These are phyloP conservation scores for Sclerotinia glacialis DNA, from an alignment of 2,329 filamentous ascomycete genomes.

Conservation along the genomic window DNA sequence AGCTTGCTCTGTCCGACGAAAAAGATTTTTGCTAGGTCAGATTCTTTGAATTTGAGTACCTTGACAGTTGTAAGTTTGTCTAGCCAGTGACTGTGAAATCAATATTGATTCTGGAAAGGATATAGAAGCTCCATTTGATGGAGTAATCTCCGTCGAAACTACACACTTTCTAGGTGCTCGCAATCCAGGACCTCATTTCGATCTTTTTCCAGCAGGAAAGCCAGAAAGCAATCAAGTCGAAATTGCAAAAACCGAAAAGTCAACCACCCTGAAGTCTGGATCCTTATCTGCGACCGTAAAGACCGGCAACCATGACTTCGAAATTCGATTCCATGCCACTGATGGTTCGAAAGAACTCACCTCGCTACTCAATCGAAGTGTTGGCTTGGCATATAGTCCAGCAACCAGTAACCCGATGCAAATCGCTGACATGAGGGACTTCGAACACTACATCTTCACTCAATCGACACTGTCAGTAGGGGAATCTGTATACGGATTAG, in stretches of 20 bases:
- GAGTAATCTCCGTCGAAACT: conserved; percentile 57
- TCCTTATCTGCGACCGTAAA: conserved; percentile 52
- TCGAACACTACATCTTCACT: conserved; percentile 56
- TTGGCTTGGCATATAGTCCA: conserved; percentile 57
- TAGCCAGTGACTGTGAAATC: neutral
- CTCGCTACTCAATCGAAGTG: conserved; percentile 52
- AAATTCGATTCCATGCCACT: conserved; percentile 53
- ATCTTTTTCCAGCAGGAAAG: conserved; percentile 53
- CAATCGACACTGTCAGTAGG: conserved; percentile 55
- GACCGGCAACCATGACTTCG: conserved; percentile 50
- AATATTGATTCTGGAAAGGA: conserved; percentile 42
- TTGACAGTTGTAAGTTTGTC: conserved; percentile 47
- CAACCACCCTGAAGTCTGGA: conserved; percentile 52
- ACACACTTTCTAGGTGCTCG: conserved; percentile 56
- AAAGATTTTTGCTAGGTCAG: conserved; percentile 53
- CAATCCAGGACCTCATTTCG: conserved; percentile 54
- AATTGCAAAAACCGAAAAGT: conserved; percentile 44
- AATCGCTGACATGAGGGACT: conserved; percentile 51
- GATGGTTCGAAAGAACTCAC: conserved; percentile 52
- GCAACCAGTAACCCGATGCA: conserved; percentile 52
- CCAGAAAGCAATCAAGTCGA: conserved; percentile 43
- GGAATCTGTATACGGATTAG: conserved; percentile 71
- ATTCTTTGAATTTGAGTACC: conserved; percentile 55
- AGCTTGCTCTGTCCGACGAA: conserved; percentile 57
- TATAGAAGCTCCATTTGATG: conserved; percentile 55